A percentile compares a stretch with the other conserved stretches of the same genome.
These are phyloP conservation scores for Aquilaria malaccensis DNA, from an alignment of 345 rosid genomes.

Conservation along the genomic window DNA sequence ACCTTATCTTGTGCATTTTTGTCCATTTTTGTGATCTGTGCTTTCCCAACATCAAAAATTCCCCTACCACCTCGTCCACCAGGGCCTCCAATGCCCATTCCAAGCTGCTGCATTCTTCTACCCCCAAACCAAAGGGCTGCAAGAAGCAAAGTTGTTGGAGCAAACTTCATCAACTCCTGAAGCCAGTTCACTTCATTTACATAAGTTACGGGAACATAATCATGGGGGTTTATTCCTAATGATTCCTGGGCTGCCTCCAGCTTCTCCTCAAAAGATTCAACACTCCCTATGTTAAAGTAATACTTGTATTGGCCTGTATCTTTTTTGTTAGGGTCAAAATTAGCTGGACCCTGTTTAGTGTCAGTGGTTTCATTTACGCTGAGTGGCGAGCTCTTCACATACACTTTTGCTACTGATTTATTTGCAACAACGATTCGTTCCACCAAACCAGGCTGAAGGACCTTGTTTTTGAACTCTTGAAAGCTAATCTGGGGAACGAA, in stretches of 20 bases:
- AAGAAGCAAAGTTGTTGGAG: conserved; percentile 29
- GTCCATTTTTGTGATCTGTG: conserved; percentile 35
- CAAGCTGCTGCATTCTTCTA: conserved; percentile 28
- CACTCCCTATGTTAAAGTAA: conserved; percentile 38
- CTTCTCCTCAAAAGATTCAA: conserved; percentile 51
- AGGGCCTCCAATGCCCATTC: conserved; percentile 39
- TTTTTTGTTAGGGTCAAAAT: conserved; percentile 16
- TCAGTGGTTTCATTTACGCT: conserved; percentile 17
- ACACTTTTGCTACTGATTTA: conserved; percentile 48
- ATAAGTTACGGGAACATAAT: conserved; percentile 36
- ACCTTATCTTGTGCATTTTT: conserved; percentile 47
- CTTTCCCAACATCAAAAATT: conserved; percentile 45
- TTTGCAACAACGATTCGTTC: conserved; percentile 40
- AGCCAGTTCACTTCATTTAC: conserved; percentile 31
- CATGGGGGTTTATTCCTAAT: conserved; percentile 35
- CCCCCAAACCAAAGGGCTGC: conserved; percentile 33
- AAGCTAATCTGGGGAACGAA: conserved; percentile 36
- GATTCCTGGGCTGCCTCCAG: conserved; percentile 44
- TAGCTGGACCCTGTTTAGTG: conserved; percentile 13
- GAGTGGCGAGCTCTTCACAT: conserved; percentile 19
- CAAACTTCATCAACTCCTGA: conserved; percentile 32
- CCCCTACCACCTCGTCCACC: conserved; percentile 39
- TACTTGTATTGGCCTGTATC: conserved; percentile 27
- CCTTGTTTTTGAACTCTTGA: conserved; percentile 53
- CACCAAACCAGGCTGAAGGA: conserved; percentile 46